Evolutionary conservation across 768 basidiomycete species (phyloP).

Genomic region (Lactarius sp.): DNA sequence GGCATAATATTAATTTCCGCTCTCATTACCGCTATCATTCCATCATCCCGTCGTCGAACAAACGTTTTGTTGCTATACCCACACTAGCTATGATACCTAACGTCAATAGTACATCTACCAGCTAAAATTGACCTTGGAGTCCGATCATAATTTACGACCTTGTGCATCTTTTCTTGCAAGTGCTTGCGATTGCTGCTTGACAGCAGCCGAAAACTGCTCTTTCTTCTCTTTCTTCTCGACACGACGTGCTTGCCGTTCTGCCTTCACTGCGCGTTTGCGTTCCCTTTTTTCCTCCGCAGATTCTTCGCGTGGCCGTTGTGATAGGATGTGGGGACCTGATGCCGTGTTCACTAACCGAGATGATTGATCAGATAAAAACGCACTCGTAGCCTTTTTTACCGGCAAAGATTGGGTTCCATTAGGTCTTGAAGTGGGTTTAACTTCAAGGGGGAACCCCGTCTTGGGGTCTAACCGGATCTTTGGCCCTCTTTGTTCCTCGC

Average conservation of each 20-base stretch:
- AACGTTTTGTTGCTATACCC: slow-evolving; percentile 18
- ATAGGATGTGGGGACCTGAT: slow-evolving; percentile 42
- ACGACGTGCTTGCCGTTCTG: slow-evolving; percentile 58
- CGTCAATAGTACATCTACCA: background rate
- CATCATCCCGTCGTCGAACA: background rate
- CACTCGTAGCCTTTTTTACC: slow-evolving; percentile 5
- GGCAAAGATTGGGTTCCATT: slow-evolving; percentile 17
- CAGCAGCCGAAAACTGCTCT: slow-evolving; percentile 58
- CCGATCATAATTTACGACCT: slow-evolving; percentile 31
- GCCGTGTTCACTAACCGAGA: slow-evolving; percentile 29
- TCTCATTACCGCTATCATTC: slow-evolving; percentile 1
- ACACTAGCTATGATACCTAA: slow-evolving; percentile 14
- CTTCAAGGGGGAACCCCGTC: slow-evolving; percentile 66
- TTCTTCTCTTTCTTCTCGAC: slow-evolving; percentile 62
- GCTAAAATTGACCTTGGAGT: background rate
- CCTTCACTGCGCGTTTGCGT: slow-evolving; percentile 66
- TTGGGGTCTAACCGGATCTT: slow-evolving; percentile 70
- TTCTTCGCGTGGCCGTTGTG: slow-evolving; percentile 72
- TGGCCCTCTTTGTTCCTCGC: slow-evolving; percentile 47
- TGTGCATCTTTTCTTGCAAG: slow-evolving; percentile 42
- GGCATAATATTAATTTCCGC: background rate
- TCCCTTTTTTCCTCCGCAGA: slow-evolving; percentile 67
- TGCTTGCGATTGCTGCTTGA: slow-evolving; percentile 51
- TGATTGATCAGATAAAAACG: background rate
- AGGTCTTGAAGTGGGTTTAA: slow-evolving; percentile 25